Percentiles rank a stretch among this genome's conserved stretches.
These are phyloP conservation scores for Suillus fuscotomentosus DNA, from an alignment of 768 basidiomycete species.

Conservation along the genomic window DNA sequence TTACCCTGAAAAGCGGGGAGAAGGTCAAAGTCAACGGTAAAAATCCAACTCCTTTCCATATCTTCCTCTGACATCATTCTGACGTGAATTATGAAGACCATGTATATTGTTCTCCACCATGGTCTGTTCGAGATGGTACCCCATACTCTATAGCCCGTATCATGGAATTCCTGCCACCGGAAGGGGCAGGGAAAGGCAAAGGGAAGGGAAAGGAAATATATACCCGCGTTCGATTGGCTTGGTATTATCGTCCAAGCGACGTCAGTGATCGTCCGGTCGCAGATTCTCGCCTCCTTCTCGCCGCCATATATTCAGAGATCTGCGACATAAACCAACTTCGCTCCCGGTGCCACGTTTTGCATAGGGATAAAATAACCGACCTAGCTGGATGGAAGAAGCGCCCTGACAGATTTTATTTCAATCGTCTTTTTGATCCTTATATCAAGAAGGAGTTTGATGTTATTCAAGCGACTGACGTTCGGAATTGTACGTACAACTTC, in stretches of 20 bases:
- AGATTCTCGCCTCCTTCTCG: slow-evolving; percentile 89
- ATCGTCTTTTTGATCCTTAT: slow-evolving; percentile 93
- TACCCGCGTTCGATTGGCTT: slow-evolving; percentile 86
- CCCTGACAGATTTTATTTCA: slow-evolving; percentile 96
- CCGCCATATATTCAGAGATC: slow-evolving; percentile 95
- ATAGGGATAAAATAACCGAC: slow-evolving; percentile 94
- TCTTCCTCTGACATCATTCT: slow-evolving; percentile 17
- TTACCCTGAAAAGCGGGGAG: slow-evolving; percentile 79
- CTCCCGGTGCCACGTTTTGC: slow-evolving; percentile 89
- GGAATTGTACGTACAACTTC: slow-evolving; percentile 68
- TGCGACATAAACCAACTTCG: slow-evolving; percentile 94
- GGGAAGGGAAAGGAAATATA: slow-evolving; percentile 67
- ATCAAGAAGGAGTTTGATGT: slow-evolving; percentile 98
- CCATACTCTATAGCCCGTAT: slow-evolving; percentile 95
- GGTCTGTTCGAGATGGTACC: slow-evolving; percentile 89
- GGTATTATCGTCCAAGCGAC: slow-evolving; percentile 97
- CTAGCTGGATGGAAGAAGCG: slow-evolving; percentile 91
- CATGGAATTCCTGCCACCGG: slow-evolving; percentile 92
- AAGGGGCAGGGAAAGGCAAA: slow-evolving; percentile 63
- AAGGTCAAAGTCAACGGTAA: slow-evolving; percentile 87
- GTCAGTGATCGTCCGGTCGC: slow-evolving; percentile 88
- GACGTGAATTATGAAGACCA: slow-evolving; percentile 67
- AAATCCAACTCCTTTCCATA: slow-evolving; percentile 18
- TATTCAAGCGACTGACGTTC: slow-evolving; percentile 79
- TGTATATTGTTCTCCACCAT: slow-evolving; percentile 94